Evolutionary conservation across 441 rosid genomes (phyloP), one percentile per base, ranked within the genome.

Genomic region (Capsella rubella): DNA sequence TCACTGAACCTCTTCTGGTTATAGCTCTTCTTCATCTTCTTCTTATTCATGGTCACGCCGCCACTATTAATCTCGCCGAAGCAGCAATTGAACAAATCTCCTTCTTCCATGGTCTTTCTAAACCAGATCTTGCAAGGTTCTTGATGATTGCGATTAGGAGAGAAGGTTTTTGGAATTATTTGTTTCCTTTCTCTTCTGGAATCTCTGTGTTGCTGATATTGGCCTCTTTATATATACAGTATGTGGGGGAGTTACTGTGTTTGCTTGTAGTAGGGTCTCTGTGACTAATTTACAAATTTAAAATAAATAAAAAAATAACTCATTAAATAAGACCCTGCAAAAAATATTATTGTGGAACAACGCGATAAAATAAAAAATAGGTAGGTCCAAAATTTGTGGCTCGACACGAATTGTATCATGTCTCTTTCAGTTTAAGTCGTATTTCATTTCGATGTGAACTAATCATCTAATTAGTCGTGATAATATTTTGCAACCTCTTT

Each of bases 1-100:
- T 92, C 96, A 32, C 87, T 90, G 80, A 92, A 92, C 84, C 96
- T 86, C 73, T 85, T 85, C 67, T 81, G 88, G 70, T 72, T 84
- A 67, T 62, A 79, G 72, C 73, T 80, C 76, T 80, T 90, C 85
- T 76, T 90, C 83, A 72, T 83, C 65, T 77, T 85, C 13, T 67
- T 55, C 53, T 62, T 62, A 11, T 29, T 62, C 12, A 68, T 55
- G 16, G 63, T 40, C 34, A 52, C 46, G 56, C 64, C 46, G 56
- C 64, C 64, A 46, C 29, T 71, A 34, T 62, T 57, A 67, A 32
- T 75, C 76, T 71, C 47, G 69, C 72, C 53, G 71, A 73, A 72
- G 34, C 69, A 66, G 14, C 74, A 60, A 34, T 43, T 32, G 61
- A 75, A 79, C 28, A 78, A 74, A 15, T 54, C 68, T 35, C 64